These are phyloP conservation scores for Uronychia binucleata DNA, from an alignment of 73 alveolate genomes.

Conservation along the genomic window DNA sequence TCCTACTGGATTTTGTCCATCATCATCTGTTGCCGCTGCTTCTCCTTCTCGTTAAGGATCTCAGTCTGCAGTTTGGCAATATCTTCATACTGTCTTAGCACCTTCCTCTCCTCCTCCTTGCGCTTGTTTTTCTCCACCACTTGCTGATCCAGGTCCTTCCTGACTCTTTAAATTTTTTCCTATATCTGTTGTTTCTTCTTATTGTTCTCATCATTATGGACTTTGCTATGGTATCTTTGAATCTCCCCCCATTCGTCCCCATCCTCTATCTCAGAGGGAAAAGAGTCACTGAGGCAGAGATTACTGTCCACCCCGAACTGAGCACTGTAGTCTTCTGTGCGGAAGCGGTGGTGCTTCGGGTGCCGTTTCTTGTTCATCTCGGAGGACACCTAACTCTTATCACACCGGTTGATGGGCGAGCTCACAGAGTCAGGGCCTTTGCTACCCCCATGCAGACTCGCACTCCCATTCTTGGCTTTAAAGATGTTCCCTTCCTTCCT, in stretches of 20 bases:
- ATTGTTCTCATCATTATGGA: neutral
- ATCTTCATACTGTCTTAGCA: neutral
- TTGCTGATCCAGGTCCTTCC: neutral
- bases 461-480: neutral
- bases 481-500: neutral
- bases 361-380: neutral
- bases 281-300: neutral
- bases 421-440: neutral
- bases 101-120: neutral
- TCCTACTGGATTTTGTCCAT: neutral
- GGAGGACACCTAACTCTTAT: neutral
- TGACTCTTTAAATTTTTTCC: neutral
- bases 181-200: neutral
- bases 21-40: neutral
- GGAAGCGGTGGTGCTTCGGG: neutral
- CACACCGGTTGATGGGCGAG: neutral
- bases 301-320: neutral
- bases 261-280: neutral
- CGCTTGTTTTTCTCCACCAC: neutral
- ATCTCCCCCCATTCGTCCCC: neutral
- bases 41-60: neutral
- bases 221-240: neutral
- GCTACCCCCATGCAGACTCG: neutral
- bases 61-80: neutral
- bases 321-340: neutral